A percentile compares a stretch with the other conserved stretches of the same genome.
phyloP scores from a whole-genome alignment of 805 yeast genomes.

The Candida quercuum region DNA sequence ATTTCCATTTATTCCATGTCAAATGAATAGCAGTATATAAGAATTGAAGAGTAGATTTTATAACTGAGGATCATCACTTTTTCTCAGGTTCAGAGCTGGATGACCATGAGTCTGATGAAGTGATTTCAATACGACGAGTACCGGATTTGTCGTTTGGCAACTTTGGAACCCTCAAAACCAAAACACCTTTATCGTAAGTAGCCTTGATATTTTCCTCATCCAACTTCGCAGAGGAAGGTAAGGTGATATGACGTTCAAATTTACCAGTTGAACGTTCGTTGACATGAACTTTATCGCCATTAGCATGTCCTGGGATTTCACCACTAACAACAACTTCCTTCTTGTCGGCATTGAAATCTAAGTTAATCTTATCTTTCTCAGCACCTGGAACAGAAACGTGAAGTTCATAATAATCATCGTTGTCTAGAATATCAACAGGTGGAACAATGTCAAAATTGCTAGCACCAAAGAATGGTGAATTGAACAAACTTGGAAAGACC shows the following conservation, averaged over 20 bases:
- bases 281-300: slow-evolving; percentile 24
- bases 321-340: slow-evolving; percentile 41
- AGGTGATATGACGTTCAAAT: slow-evolving; percentile 36
- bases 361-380: slow-evolving; percentile 34
- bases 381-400: slow-evolving; percentile 46
- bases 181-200: slow-evolving; percentile 39
- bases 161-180: slow-evolving; percentile 38
- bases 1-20: too few species aligned
- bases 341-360: slow-evolving; percentile 41
- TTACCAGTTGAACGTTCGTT: slow-evolving; percentile 33
- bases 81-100: slow-evolving; percentile 1
- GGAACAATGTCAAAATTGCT: slow-evolving; percentile 27
- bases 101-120: slow-evolving; percentile 22
- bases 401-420: slow-evolving; percentile 35
- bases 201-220: slow-evolving; percentile 43
- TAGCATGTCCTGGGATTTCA: slow-evolving; percentile 29
- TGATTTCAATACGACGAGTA: slow-evolving; percentile 25
- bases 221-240: slow-evolving; percentile 33
- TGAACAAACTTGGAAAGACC: slow-evolving; percentile 21
- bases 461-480: slow-evolving; percentile 21
- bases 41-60: too few species aligned
- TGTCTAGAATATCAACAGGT: slow-evolving; percentile 42
- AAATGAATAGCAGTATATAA: too few species aligned
- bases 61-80: too few species aligned
- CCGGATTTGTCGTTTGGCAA: slow-evolving; percentile 18